Conservation (phyloP, 768 basidiomycete genomes). For the Nidularia pulvinata region DNA sequence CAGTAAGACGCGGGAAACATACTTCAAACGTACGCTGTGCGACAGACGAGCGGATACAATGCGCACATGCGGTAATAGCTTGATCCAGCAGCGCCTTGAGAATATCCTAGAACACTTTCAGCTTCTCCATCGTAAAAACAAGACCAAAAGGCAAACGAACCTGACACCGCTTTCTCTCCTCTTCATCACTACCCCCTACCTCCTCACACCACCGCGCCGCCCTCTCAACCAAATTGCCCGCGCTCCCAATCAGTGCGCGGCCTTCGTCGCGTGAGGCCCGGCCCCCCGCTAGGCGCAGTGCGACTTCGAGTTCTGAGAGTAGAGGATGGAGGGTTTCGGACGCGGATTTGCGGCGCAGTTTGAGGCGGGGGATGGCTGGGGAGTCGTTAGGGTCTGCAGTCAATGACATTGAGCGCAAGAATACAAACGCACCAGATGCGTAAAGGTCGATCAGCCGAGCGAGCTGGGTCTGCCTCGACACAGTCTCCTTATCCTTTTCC, state of each 20-base stretch:
- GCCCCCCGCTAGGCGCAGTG: constrained; percentile 20
- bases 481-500: too few relatives aligned
- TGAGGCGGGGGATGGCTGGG: constrained; percentile 45
- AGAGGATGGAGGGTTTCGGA: constrained; percentile 40
- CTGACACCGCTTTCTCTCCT: constrained; percentile 20
- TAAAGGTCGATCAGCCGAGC: constrained; percentile 35
- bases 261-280: constrained; percentile 25
- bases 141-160: constrained; percentile 16
- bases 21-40: constrained; percentile 45
- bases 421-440: constrained; percentile 29
- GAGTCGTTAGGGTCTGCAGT: not conserved
- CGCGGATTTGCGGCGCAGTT: constrained; percentile 36
- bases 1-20: constrained; percentile 42
- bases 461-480: constrained; percentile 27
- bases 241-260: constrained; percentile 21
- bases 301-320: constrained; percentile 30
- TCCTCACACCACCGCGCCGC: constrained; percentile 25
- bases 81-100: constrained; percentile 29
- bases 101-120: constrained; percentile 14
- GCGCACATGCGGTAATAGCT: constrained; percentile 28
- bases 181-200: constrained; percentile 8
- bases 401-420: not conserved
- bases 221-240: constrained; percentile 21
- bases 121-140: not conserved
- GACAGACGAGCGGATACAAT: constrained; percentile 37